Percentiles rank a stretch among this genome's conserved stretches.
phyloP scores from a whole-genome alignment of 768 basidiomycete genomes.

The Rhodotorula kratochvilovae region DNA sequence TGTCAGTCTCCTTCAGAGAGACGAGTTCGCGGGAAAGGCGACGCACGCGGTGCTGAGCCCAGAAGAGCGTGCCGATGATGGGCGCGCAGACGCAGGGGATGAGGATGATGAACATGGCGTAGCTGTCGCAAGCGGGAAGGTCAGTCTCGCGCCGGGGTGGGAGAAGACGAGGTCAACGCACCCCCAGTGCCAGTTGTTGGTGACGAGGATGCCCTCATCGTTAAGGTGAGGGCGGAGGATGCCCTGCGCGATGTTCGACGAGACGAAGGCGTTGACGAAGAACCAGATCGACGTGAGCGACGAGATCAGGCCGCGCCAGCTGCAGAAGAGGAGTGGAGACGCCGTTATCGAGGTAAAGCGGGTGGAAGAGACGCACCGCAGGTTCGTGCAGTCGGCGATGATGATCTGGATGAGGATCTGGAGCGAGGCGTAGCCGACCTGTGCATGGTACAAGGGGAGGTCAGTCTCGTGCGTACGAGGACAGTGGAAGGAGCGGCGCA shows the following conservation, averaged over 20 bases:
- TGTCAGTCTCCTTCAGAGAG: not conserved
- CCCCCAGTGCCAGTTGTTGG: slow-evolving; percentile 48
- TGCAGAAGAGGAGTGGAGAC: not conserved
- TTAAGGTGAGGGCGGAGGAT: not conserved
- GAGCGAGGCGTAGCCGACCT: slow-evolving; percentile 45
- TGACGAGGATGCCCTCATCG: slow-evolving; percentile 9
- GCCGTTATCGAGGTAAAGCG: no score
- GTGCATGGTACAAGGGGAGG: not conserved
- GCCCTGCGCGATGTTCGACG: slow-evolving; percentile 47
- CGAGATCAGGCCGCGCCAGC: slow-evolving; percentile 46
- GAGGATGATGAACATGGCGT: slow-evolving; percentile 50
- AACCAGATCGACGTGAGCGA: slow-evolving; percentile 42
- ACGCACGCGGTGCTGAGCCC: slow-evolving; percentile 36
- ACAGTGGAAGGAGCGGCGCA: not conserved
- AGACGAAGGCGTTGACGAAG: slow-evolving; percentile 48
- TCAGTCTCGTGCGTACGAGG: no score
- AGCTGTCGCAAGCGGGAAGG: slow-evolving; percentile 13
- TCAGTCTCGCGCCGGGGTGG: not conserved
- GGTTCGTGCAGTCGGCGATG: slow-evolving; percentile 48
- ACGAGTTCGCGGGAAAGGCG: not conserved
- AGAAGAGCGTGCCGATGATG: slow-evolving; percentile 38
- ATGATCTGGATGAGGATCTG: slow-evolving; percentile 50
- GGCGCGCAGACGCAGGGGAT: slow-evolving; percentile 42
- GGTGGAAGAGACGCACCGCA: slow-evolving; percentile 34
- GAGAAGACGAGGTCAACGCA: slow-evolving; percentile 12